These are phyloP conservation scores for Xanthoceras sorbifolium DNA, from an alignment of 345 rosid species.

Conservation along the genomic window DNA sequence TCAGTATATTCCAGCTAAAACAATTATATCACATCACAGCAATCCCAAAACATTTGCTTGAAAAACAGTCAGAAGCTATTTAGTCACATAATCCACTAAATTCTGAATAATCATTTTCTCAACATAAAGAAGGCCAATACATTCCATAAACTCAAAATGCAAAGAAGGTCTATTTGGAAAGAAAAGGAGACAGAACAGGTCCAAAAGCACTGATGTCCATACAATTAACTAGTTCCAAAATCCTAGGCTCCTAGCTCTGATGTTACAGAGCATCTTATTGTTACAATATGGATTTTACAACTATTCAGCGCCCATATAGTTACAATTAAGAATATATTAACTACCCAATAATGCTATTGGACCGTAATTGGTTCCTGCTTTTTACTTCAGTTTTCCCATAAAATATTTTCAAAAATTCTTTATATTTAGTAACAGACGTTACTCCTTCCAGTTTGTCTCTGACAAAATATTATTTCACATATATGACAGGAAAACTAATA, in stretches of 20 bases:
- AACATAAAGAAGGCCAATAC: background rate
- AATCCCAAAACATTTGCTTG: background rate
- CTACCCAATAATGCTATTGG: background rate
- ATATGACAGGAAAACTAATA: no score
- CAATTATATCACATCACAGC: background rate
- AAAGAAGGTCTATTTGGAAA: background rate
- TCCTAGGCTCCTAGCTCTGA: no score
- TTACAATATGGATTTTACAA: background rate
- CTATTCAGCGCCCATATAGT: background rate
- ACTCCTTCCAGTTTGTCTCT: no score
- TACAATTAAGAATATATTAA: background rate
- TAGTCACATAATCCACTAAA: background rate
- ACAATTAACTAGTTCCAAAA: no score
- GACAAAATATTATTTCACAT: no score
- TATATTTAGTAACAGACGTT: no score
- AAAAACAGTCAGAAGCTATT: background rate
- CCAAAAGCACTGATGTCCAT: background rate
- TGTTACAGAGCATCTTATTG: no score
- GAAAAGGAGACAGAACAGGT: background rate
- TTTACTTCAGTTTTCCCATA: no score
- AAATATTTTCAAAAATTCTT: background rate
- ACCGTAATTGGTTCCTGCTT: background rate
- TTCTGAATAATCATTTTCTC: background rate
- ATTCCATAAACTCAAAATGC: background rate
- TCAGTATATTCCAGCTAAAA: background rate